These are phyloP conservation scores for Gastrolobium bilobum DNA, from an alignment of 306 rosid species.

Conservation along the genomic window DNA sequence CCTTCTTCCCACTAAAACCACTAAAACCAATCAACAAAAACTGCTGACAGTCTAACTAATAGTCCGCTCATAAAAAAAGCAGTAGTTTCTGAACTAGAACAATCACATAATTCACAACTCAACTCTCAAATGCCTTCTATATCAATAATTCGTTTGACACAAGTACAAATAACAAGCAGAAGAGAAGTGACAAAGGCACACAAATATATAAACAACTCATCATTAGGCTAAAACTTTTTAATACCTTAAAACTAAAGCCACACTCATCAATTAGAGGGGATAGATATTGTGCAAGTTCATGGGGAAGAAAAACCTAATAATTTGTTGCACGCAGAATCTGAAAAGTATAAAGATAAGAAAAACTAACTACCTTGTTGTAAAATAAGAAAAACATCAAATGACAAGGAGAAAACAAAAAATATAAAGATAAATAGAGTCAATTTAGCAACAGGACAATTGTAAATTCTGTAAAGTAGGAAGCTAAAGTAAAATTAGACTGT, in stretches of 20 bases:
- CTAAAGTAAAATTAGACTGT: too few relatives aligned
- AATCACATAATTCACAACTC: conserved; percentile 6
- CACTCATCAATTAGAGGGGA: conserved; percentile 80
- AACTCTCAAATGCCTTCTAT: conserved; percentile 36
- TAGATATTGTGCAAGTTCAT: conserved; percentile 72
- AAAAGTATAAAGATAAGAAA: too few relatives aligned
- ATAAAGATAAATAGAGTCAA: too few relatives aligned
- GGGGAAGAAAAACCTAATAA: conserved; percentile 82
- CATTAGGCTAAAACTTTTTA: conserved; percentile 4
- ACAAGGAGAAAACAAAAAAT: too few relatives aligned
- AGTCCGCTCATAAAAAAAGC: not conserved
- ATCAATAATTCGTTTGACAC: conserved; percentile 12
- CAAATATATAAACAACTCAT: not conserved
- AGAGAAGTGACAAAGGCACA: conserved; percentile 1
- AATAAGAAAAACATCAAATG: too few relatives aligned
- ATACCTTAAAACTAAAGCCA: conserved; percentile 75
- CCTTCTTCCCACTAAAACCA: too few relatives aligned
- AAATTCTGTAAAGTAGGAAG: too few relatives aligned
- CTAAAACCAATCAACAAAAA: not conserved
- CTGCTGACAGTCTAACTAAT: not conserved
- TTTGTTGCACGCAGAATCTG: conserved; percentile 61
- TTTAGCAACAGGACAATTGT: too few relatives aligned
- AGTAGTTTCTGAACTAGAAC: not conserved
- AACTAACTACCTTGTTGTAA: too few relatives aligned
- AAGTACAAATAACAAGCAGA: conserved; percentile 2